phyloP scores from a whole-genome alignment of 345 rosid species.

The Gossypium ekmanianum region DNA sequence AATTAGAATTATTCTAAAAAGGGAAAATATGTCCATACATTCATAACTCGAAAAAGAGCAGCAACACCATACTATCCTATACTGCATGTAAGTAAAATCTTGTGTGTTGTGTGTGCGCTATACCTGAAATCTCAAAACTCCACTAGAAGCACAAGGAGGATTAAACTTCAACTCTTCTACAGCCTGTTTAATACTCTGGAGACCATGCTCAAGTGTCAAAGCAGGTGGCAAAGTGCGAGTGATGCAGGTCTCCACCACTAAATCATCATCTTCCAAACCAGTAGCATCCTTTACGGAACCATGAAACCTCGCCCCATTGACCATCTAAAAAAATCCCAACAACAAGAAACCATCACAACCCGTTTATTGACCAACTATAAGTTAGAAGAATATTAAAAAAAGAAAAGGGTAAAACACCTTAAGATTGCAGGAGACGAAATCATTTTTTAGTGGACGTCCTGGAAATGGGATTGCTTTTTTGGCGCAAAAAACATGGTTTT shows the following conservation, averaged over 20 bases:
- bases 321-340: constrained; percentile 27
- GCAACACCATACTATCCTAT: too few relatives aligned
- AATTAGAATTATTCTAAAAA: background rate
- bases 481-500: background rate
- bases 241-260: constrained; percentile 59
- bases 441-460: background rate
- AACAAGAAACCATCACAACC: background rate
- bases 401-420: background rate
- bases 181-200: constrained; percentile 50
- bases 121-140: constrained; percentile 75
- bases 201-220: constrained; percentile 67
- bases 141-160: constrained; percentile 54
- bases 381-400: background rate
- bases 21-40: too few relatives aligned
- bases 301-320: constrained; percentile 50
- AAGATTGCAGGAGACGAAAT: background rate
- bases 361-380: background rate
- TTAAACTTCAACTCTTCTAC: constrained; percentile 53
- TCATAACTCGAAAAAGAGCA: background rate
- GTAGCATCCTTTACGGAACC: constrained; percentile 41
- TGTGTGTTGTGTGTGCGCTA: background rate
- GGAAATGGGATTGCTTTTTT: background rate
- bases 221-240: constrained; percentile 76
- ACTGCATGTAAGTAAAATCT: background rate
- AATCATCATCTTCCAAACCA: constrained; percentile 39